Conservation (phyloP, 179 eudicot genomes). For the Corrigiola litoralis region DNA sequence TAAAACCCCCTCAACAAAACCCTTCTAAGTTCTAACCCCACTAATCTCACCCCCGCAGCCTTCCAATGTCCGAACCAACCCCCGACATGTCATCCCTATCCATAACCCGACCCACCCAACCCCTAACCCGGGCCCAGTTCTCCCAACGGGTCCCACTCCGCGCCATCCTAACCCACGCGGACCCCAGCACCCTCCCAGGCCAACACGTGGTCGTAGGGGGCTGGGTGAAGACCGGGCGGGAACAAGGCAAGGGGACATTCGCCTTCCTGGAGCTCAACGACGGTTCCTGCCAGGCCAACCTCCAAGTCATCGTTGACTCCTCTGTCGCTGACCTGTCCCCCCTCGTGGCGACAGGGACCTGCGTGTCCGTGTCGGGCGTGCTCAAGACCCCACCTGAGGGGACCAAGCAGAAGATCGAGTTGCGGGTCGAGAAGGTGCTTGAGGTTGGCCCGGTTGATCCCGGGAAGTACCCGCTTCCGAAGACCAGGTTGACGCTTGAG, state of each 20-base stretch:
- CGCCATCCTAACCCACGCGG: constrained; percentile 47
- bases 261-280: constrained; percentile 85
- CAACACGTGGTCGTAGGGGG: constrained; percentile 59
- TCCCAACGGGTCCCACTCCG: constrained; percentile 61
- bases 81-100: too few relatives aligned
- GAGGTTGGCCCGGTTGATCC: constrained; percentile 69
- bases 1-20: too few relatives aligned
- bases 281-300: constrained; percentile 70
- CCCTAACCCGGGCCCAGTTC: constrained; percentile 35
- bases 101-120: too few relatives aligned
- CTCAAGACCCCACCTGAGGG: constrained; percentile 77
- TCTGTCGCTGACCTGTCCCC: constrained; percentile 35
- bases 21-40: too few relatives aligned
- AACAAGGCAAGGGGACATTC: constrained; percentile 67
- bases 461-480: constrained; percentile 78
- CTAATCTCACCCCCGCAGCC: too few relatives aligned
- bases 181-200: constrained; percentile 74
- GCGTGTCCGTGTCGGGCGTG: constrained; percentile 58
- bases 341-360: constrained; percentile 62
- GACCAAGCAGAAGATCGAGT: constrained; percentile 63
- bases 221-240: constrained; percentile 89
- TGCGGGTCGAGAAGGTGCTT: constrained; percentile 51
- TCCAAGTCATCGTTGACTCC: constrained; percentile 64
- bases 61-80: too few relatives aligned
- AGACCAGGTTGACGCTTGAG: constrained; percentile 69